A percentile compares a stretch with the other conserved stretches of the same genome.
Evolutionary conservation across 2,329 filamentous ascomycete species (phyloP).

Genomic region (Talaromyces marneffei): DNA sequence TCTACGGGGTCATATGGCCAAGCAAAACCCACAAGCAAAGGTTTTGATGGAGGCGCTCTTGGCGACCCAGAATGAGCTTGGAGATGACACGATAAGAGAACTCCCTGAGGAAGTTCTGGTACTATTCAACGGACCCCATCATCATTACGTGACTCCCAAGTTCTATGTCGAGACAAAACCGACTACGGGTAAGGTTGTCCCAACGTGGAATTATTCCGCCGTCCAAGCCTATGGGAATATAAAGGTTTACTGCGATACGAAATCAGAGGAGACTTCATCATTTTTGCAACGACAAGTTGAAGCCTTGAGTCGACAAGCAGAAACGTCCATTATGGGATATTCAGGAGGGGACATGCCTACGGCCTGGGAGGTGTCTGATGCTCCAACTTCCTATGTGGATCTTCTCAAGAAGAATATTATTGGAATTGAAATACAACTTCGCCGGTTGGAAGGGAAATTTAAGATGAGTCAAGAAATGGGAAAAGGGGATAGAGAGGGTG

Average conservation of each 20-base stretch:
- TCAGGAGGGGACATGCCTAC: conserved; percentile 25
- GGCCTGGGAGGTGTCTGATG: conserved; percentile 56
- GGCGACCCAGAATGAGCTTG: conserved; percentile 25
- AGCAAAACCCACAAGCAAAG: conserved; percentile 59
- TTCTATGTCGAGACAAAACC: conserved; percentile 65
- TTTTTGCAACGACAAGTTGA: conserved; percentile 51
- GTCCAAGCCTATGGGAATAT: conserved; percentile 59
- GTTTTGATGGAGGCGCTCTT: conserved; percentile 49
- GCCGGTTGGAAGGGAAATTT: conserved; percentile 54
- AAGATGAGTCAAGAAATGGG: conserved; percentile 62
- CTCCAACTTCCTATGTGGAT: conserved; percentile 53
- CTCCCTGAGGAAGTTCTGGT: conserved; percentile 53
- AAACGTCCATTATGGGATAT: conserved; percentile 54
- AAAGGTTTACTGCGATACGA: conserved; percentile 49
- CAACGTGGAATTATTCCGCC: conserved; percentile 65
- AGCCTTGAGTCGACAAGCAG: conserved; percentile 49
- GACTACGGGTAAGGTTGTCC: conserved; percentile 58
- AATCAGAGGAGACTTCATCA: conserved; percentile 37
- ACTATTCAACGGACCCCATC: conserved; percentile 53
- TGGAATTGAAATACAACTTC: conserved; percentile 55
- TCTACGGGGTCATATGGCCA: conserved; percentile 58
- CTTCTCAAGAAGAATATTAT: conserved; percentile 55
- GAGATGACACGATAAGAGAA: conserved; percentile 20
- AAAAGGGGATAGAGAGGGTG: conserved; percentile 50
- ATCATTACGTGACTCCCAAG: conserved; percentile 64